Conservation (phyloP, 306 rosid genomes). For the Oxytropis ochrocephala region DNA sequence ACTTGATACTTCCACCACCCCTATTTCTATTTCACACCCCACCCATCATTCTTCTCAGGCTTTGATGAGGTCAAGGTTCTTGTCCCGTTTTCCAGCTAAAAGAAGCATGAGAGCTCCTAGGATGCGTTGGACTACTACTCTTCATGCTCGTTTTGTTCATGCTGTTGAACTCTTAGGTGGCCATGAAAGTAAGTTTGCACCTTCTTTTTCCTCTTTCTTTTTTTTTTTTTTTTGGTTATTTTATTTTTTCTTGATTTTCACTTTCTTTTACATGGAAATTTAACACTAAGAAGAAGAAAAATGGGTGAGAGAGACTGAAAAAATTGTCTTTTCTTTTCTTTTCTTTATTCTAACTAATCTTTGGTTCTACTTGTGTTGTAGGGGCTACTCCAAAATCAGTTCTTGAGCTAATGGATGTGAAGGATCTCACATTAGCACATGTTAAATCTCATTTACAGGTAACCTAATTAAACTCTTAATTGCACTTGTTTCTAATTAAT, state of each 20-base stretch:
- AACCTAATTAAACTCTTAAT: background rate
- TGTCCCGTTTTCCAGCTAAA: slow-evolving; percentile 81
- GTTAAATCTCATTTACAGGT: slow-evolving; percentile 99
- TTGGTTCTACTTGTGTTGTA: background rate
- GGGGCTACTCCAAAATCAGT: slow-evolving; percentile 99
- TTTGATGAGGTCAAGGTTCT: slow-evolving; percentile 68
- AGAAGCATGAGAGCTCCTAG: slow-evolving; percentile 98
- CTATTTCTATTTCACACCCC: slow-evolving; percentile 25
- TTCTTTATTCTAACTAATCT: background rate
- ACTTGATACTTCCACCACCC: slow-evolving; percentile 26
- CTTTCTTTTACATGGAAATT: background rate
- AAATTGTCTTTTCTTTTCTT: background rate
- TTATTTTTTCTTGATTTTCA: background rate
- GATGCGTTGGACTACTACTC: slow-evolving; percentile 98
- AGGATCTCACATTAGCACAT: slow-evolving; percentile 99
- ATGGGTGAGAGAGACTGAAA: background rate
- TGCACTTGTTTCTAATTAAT: background rate
- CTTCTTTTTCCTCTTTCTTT: background rate
- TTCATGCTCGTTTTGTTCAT: slow-evolving; percentile 95
- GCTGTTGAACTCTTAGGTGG: slow-evolving; percentile 98
- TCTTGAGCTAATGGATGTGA: slow-evolving; percentile 99
- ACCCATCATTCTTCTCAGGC: slow-evolving; percentile 46
- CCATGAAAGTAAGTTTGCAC: slow-evolving; percentile 92
- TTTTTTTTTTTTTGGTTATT: background rate
- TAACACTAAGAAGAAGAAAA: background rate